Base-by-base conservation (phyloP, 2,329 filamentous ascomycete species). In the Karstenula rhodostoma region DNA sequence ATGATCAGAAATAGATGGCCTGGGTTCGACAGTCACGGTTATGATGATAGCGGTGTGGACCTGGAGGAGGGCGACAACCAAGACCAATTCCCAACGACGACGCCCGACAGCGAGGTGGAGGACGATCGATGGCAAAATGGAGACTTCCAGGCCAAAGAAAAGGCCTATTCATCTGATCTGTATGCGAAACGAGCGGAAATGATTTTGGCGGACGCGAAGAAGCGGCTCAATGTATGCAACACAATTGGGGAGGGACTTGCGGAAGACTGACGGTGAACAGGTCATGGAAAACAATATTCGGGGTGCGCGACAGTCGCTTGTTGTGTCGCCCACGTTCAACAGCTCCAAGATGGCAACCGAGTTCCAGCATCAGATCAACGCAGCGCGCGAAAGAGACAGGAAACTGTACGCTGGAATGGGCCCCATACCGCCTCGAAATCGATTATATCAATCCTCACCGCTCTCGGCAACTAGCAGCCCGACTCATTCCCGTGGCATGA, bases 201-300 rank as follows among this genome's bases (percentile, higher is more conserved):
- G 72, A 97, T 97, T 73, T 84, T 98, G 57, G 92, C 93, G 58
- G 97, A 96, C 78, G 94, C 94, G 33, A 97, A 97, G 81, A 90
- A 89, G 76, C 86, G 93, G 68, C 83, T 98, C 62, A 95, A 92
- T 73, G 93, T 96, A 84, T 77, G 91, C 59, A 52, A 46, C 12
- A 50, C 52, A 53, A 33, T 17, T 27, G 23, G 40, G 50, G 52
- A 23, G 50, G 19, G 23, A 40, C 19, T 54, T 58, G 48, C 52
- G 42, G 61, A 56, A 37, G 53, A 59, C 74, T 77, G 63, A 77
- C 68, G 32, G 51, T 60, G 48, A 57, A 23, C 75, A 96, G 93
- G 91, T 92, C 33, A 97, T 97, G 93, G 94, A 97, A 79, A 93
- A 90, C 40, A 97, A 97, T 69, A 83, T 97, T 22, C 89, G 86